Percentiles rank a stretch among this genome's conserved stretches.
These are phyloP conservation scores for Tylopilus balloui DNA, from an alignment of 768 basidiomycete species.

Conservation along the genomic window DNA sequence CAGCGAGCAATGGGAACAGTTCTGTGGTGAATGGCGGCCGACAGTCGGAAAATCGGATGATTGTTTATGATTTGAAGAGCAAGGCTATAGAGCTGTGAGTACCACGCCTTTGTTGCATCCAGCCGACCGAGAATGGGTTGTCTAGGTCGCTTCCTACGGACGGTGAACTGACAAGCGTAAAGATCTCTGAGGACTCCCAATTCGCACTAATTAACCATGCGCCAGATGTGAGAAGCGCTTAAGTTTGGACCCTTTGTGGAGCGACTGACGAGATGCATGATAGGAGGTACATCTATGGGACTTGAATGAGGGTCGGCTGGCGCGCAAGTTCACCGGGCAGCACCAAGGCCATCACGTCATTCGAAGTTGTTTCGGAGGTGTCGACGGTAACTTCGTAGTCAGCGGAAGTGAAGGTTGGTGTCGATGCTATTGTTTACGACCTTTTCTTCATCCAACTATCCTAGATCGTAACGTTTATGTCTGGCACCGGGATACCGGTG, in stretches of 20 bases:
- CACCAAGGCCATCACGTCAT: conserved; percentile 81
- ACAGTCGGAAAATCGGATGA: conserved; percentile 55
- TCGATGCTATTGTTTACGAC: neutral
- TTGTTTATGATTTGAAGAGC: conserved; percentile 71
- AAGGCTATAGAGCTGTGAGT: conserved; percentile 68
- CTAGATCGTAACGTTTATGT: conserved; percentile 91
- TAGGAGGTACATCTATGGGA: conserved; percentile 92
- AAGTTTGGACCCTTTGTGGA: neutral
- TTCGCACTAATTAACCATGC: conserved; percentile 84
- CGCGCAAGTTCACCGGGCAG: conserved; percentile 84
- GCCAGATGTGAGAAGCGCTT: conserved; percentile 62
- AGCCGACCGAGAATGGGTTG: conserved; percentile 5
- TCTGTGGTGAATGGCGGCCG: conserved; percentile 32
- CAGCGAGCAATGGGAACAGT: conserved; percentile 32
- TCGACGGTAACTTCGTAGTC: conserved; percentile 82
- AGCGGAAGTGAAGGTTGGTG: conserved; percentile 91
- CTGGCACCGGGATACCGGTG: conserved; percentile 87
- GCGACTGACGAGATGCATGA: conserved; percentile 11
- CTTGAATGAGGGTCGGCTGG: conserved; percentile 60
- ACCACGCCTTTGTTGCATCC: conserved; percentile 5
- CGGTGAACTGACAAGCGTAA: conserved; percentile 85
- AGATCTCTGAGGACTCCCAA: conserved; percentile 79
- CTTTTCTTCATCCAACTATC: conserved; percentile 10
- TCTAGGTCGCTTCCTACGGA: conserved; percentile 60
- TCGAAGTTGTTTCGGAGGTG: conserved; percentile 90